These are phyloP conservation scores for Phytopythium mirpurense DNA, from an alignment of 352 stramenopile genomes.

Conservation along the genomic window DNA sequence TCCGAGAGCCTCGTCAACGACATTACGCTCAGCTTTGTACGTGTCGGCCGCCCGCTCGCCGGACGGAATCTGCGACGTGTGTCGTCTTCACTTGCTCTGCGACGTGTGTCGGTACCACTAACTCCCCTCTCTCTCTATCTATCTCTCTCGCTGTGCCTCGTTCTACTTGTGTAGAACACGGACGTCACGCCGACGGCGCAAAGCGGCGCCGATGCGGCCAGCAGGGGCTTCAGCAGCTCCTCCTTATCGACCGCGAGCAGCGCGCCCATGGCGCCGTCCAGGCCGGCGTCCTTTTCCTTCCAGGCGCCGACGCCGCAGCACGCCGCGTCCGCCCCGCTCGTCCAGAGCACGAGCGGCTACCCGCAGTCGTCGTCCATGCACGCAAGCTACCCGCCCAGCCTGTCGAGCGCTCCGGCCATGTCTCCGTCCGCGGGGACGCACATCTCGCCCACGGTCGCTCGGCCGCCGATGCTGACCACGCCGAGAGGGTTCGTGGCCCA, in stretches of 20 bases:
- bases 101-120: no score
- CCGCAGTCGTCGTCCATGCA: slow-evolving; percentile 25
- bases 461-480: slow-evolving; percentile 5
- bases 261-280: slow-evolving; percentile 9
- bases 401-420: background rate
- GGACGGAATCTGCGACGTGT: background rate
- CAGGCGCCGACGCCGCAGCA: slow-evolving; percentile 16
- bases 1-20: slow-evolving; percentile 76
- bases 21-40: slow-evolving; percentile 55
- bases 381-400: slow-evolving; percentile 20
- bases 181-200: slow-evolving; percentile 4
- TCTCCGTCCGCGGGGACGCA: background rate
- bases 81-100: background rate
- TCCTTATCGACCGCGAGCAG: slow-evolving; percentile 1
- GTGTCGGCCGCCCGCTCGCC: background rate
- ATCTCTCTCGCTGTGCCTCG: no score
- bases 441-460: background rate
- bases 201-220: background rate
- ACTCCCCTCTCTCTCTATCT: no score
- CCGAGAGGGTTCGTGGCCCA: slow-evolving; percentile 1
- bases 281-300: slow-evolving; percentile 27
- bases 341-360: slow-evolving; percentile 11
- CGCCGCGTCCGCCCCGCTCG: background rate
- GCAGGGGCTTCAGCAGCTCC: background rate
- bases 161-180: slow-evolving; percentile 8